Conservation (phyloP, 768 basidiomycete genomes). For the Phlebiopsis flavidoalba region DNA sequence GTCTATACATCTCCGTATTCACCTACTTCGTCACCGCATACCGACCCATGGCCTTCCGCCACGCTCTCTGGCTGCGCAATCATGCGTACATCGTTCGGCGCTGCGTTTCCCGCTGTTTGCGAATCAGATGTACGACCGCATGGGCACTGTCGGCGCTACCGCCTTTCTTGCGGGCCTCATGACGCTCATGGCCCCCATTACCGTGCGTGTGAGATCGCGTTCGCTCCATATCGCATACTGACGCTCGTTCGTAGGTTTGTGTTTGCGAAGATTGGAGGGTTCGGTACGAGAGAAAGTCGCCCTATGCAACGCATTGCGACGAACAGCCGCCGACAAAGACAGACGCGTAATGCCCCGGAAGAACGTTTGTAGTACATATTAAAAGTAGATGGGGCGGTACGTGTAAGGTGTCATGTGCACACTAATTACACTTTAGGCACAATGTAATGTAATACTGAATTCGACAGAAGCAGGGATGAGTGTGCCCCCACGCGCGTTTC, state of each 20-base stretch:
- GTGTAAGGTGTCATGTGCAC: background rate
- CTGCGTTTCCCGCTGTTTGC: conserved; percentile 45
- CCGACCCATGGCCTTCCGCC: conserved; percentile 43
- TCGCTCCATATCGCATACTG: conserved; percentile 9
- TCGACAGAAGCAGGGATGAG: background rate
- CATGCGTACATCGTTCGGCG: conserved; percentile 39
- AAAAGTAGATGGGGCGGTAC: background rate
- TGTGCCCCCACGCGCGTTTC: background rate
- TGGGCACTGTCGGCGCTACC: conserved; percentile 66
- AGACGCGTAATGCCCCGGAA: background rate
- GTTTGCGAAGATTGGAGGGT: conserved; percentile 12
- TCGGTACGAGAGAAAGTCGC: conserved; percentile 10
- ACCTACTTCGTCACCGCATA: conserved; percentile 47
- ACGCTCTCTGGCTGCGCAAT: conserved; percentile 60
- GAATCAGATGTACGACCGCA: conserved; percentile 37
- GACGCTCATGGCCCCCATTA: conserved; percentile 53
- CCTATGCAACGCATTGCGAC: background rate
- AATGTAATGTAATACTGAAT: background rate
- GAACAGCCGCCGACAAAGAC: background rate
- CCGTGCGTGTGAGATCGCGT: conserved; percentile 37
- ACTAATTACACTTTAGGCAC: background rate
- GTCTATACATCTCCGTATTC: conserved; percentile 59
- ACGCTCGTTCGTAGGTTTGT: conserved; percentile 9
- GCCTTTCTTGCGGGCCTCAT: conserved; percentile 60
- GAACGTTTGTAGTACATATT: background rate